These are phyloP conservation scores for Saccharomyces hybrid DNA, from an alignment of 1,139 yeast species.

Conservation along the genomic window DNA sequence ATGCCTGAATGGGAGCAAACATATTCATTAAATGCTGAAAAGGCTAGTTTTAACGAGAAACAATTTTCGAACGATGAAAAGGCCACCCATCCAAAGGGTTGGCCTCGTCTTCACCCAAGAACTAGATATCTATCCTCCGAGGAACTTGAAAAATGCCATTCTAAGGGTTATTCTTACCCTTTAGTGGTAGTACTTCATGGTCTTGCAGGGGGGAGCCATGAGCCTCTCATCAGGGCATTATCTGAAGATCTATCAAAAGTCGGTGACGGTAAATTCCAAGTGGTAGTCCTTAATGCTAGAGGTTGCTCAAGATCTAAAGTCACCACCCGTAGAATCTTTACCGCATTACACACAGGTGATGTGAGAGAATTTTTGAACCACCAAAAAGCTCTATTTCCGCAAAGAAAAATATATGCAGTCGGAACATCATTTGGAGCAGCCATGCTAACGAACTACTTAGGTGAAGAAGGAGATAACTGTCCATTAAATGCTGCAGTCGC, in stretches of 20 bases:
- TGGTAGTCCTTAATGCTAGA: slow-evolving; percentile 68
- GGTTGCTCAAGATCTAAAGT: slow-evolving; percentile 79
- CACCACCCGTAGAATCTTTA: slow-evolving; percentile 64
- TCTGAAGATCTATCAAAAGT: slow-evolving; percentile 22
- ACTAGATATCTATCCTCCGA: slow-evolving; percentile 56
- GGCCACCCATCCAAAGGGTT: slow-evolving; percentile 52
- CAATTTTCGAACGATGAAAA: slow-evolving; percentile 42
- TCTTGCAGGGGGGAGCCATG: slow-evolving; percentile 84
- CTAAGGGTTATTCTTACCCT: slow-evolving; percentile 41
- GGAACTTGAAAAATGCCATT: slow-evolving; percentile 36
- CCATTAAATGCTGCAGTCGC: slow-evolving; percentile 56
- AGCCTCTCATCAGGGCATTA: slow-evolving; percentile 66
- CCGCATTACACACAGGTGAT: slow-evolving; percentile 68
- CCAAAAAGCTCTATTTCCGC: slow-evolving; percentile 50
- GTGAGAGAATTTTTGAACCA: slow-evolving; percentile 48
- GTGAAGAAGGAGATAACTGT: slow-evolving; percentile 53
- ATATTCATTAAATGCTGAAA: slow-evolving; percentile 31
- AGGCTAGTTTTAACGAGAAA: slow-evolving; percentile 29
- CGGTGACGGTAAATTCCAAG: slow-evolving; percentile 40
- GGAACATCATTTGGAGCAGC: slow-evolving; percentile 85
- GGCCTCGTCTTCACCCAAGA: slow-evolving; percentile 67
- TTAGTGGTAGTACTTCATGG: slow-evolving; percentile 69
- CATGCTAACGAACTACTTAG: slow-evolving; percentile 66
- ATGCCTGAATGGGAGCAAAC: slow-evolving; percentile 32
- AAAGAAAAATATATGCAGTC: slow-evolving; percentile 60